Conservation (phyloP, 2,329 filamentous ascomycete species). For the Phoma sp. region DNA sequence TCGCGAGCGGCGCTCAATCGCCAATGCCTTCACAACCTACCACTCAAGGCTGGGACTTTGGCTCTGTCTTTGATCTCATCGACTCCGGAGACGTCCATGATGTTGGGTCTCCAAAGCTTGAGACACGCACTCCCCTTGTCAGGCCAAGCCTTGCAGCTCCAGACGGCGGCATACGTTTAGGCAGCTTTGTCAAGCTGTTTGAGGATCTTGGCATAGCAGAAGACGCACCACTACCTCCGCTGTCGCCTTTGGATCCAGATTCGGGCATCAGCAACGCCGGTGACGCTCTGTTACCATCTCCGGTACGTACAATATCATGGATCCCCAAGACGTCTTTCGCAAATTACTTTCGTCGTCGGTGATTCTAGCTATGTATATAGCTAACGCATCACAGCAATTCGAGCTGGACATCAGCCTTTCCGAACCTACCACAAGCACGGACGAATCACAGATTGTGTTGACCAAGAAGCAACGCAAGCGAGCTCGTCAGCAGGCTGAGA, state of each 20-base stretch:
- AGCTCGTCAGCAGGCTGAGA: slow-evolving; percentile 35
- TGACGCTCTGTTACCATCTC: slow-evolving; percentile 44
- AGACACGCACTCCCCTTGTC: slow-evolving; percentile 10
- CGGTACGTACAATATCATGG: neutral
- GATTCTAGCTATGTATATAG: neutral
- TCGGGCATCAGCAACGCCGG: slow-evolving; percentile 52
- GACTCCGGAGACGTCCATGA: slow-evolving; percentile 32
- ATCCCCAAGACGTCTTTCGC: neutral
- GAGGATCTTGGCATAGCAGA: slow-evolving; percentile 50
- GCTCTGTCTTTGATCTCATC: slow-evolving; percentile 53
- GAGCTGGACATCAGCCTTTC: neutral
- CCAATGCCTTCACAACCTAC: slow-evolving; percentile 45
- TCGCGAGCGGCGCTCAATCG: neutral
- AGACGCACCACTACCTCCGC: slow-evolving; percentile 21
- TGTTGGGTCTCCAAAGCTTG: slow-evolving; percentile 28
- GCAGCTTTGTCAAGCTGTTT: slow-evolving; percentile 57
- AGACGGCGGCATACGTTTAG: slow-evolving; percentile 40
- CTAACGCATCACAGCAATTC: slow-evolving; percentile 1
- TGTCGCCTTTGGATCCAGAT: slow-evolving; percentile 31
- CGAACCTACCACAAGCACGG: slow-evolving; percentile 1
- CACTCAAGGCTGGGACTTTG: slow-evolving; percentile 55
- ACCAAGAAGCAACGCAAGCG: slow-evolving; percentile 37
- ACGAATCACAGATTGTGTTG: slow-evolving; percentile 14
- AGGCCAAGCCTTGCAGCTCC: slow-evolving; percentile 11
- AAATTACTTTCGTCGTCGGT: neutral